These are phyloP conservation scores for Phyllosticta paracitricarpa DNA, from an alignment of 2,329 filamentous ascomycete species.

Conservation along the genomic window DNA sequence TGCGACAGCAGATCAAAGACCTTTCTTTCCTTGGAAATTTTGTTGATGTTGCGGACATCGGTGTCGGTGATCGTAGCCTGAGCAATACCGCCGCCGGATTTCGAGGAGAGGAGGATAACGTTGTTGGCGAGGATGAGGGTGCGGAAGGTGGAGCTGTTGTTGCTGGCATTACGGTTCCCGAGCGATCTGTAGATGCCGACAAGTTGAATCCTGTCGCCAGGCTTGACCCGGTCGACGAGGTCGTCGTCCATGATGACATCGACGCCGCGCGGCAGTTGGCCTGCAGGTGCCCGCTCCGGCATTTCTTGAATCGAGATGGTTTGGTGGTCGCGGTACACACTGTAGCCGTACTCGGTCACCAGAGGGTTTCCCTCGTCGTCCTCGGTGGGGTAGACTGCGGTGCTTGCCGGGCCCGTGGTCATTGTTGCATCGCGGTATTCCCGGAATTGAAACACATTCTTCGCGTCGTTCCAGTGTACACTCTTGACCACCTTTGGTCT, in stretches of 20 bases:
- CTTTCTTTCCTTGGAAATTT: conserved; percentile 86
- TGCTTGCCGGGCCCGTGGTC: conserved; percentile 75
- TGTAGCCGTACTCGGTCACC: conserved; percentile 91
- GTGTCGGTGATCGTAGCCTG: conserved; percentile 89
- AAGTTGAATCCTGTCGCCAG: conserved; percentile 88
- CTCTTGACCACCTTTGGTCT: conserved; percentile 97
- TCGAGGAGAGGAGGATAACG: conserved; percentile 85
- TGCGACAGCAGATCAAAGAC: conserved; percentile 89
- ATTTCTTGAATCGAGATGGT: conserved; percentile 98
- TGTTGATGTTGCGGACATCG: conserved; percentile 98
- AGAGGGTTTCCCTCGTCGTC: conserved; percentile 89
- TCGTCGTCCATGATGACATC: conserved; percentile 97
- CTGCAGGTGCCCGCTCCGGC: conserved; percentile 91
- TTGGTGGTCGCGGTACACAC: conserved; percentile 91
- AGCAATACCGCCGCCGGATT: conserved; percentile 88
- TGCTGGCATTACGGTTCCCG: conserved; percentile 84
- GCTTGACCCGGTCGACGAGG: conserved; percentile 87
- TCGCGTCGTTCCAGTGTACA: conserved; percentile 87
- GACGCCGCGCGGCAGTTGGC: conserved; percentile 87
- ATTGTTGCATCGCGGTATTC: conserved; percentile 97
- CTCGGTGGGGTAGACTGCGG: conserved; percentile 87
- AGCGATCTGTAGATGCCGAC: conserved; percentile 94
- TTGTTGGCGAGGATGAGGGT: conserved; percentile 93
- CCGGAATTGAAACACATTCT: conserved; percentile 75
- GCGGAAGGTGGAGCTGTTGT: conserved; percentile 88